Evolutionary conservation across 2,329 filamentous ascomycete species (phyloP).

Genomic region (Monosporascus sp.): DNA sequence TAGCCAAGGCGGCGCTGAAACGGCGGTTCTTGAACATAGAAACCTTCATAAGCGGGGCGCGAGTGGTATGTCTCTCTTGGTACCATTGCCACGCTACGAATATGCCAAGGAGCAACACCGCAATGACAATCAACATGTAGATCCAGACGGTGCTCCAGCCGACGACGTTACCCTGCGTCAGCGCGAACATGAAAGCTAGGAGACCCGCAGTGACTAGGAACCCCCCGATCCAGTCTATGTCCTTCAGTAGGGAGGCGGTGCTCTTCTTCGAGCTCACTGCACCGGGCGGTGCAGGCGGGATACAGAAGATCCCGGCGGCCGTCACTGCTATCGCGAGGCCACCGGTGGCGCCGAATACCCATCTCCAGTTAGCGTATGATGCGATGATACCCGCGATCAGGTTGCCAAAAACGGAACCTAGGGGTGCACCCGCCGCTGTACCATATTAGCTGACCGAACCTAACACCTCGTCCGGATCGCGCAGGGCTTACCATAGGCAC

Average conservation of each 20-base stretch:
- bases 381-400: constrained; percentile 58
- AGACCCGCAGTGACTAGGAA: constrained; percentile 56
- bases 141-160: constrained; percentile 63
- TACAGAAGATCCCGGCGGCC: constrained; percentile 50
- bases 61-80: constrained; percentile 45
- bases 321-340: constrained; percentile 54
- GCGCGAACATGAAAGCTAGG: constrained; percentile 57
- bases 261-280: constrained; percentile 13
- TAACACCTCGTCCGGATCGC: not conserved
- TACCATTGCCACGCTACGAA: constrained; percentile 59
- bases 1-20: constrained; percentile 58
- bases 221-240: constrained; percentile 63
- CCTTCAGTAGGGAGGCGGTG: constrained; percentile 30
- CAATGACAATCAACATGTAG: constrained; percentile 51
- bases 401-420: constrained; percentile 61
- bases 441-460: constrained; percentile 1
- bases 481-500: constrained; percentile 44
- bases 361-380: constrained; percentile 58
- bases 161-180: constrained; percentile 64
- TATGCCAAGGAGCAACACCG: constrained; percentile 46
- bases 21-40: constrained; percentile 54
- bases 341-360: constrained; percentile 61
- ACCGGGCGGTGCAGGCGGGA: constrained; percentile 44
- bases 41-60: constrained; percentile 59
- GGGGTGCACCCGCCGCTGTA: constrained; percentile 54